phyloP scores from a whole-genome alignment of 2,329 filamentous ascomycete species.

The Epichloe baconii region DNA sequence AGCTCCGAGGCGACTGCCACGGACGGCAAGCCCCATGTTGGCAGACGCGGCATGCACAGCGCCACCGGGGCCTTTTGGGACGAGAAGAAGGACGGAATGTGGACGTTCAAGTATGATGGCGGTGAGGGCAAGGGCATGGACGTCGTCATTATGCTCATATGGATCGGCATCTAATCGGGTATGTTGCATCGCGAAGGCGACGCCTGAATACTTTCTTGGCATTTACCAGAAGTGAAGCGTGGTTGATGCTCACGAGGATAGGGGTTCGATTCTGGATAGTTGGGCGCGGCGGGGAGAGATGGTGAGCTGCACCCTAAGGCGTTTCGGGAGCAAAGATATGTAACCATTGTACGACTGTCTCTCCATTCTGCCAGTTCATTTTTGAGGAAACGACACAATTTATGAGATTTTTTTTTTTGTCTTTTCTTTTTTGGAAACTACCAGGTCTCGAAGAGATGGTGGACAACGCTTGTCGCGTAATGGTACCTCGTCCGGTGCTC shows the following conservation, averaged over 20 bases:
- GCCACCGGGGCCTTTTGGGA: conserved; percentile 82
- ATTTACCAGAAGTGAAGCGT: not conserved
- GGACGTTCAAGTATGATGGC: conserved; percentile 74
- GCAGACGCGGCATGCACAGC: conserved; percentile 80
- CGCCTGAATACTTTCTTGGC: not conserved
- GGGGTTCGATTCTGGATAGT: not conserved
- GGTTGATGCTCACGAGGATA: not conserved
- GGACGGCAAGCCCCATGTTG: conserved; percentile 57
- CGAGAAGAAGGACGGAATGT: conserved; percentile 81
- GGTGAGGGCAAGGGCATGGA: conserved; percentile 55
- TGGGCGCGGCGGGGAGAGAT: not conserved
- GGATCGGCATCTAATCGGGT: conserved; percentile 50
- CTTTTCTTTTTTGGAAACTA: no score
- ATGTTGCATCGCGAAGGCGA: not conserved
- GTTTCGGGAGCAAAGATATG: conserved; percentile 5
- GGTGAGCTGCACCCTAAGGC: conserved; percentile 1
- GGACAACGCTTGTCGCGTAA: no score
- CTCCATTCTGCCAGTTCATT: not conserved
- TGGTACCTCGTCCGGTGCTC: no score
- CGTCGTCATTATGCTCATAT: conserved; percentile 61
- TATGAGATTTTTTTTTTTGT: not conserved
- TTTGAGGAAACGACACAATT: not conserved
- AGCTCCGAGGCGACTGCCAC: conserved; percentile 43
- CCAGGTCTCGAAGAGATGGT: no score
- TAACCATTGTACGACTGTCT: not conserved